phyloP scores from a whole-genome alignment of 75 land plant genomes.

The Chamaecyparis obtusa region DNA sequence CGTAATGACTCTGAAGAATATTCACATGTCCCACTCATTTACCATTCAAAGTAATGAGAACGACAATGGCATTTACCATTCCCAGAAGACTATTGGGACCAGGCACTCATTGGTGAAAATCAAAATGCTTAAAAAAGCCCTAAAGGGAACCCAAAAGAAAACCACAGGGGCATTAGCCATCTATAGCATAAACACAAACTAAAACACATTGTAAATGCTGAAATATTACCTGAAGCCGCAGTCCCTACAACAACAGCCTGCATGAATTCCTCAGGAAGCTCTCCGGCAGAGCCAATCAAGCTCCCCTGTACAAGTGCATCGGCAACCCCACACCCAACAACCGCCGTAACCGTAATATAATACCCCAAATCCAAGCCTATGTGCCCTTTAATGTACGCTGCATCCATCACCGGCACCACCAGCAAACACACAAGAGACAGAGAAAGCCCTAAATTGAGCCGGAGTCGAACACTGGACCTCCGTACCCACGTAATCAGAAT shows the following conservation, averaged over 20 bases:
- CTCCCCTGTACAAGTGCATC: slow-evolving; percentile 96
- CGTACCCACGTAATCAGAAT: slow-evolving; percentile 43
- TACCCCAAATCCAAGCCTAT: slow-evolving; percentile 53
- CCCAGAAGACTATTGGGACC: too few relatives aligned
- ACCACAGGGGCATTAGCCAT: too few relatives aligned
- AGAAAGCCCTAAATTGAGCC: slow-evolving; percentile 77
- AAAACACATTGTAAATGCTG: neutral
- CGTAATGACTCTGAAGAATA: neutral
- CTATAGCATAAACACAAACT: neutral
- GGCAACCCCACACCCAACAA: slow-evolving; percentile 53
- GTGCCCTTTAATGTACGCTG: slow-evolving; percentile 44
- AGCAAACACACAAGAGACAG: slow-evolving; percentile 54
- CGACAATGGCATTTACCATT: too few relatives aligned
- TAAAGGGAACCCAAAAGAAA: too few relatives aligned
- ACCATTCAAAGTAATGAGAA: neutral
- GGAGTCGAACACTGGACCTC: slow-evolving; percentile 23
- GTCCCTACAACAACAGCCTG: slow-evolving; percentile 90
- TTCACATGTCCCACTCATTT: neutral
- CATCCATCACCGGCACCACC: slow-evolving; percentile 78
- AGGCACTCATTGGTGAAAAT: too few relatives aligned
- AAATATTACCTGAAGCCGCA: slow-evolving; percentile 87
- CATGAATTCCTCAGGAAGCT: slow-evolving; percentile 93
- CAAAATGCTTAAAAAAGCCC: too few relatives aligned
- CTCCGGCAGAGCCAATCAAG: slow-evolving; percentile 84
- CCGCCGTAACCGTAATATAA: slow-evolving; percentile 58